Evolutionary conservation across 192 early-diverging fungal species (phyloP), one percentile per base, ranked within the genome.

Genomic region (Coemansia sp.): DNA sequence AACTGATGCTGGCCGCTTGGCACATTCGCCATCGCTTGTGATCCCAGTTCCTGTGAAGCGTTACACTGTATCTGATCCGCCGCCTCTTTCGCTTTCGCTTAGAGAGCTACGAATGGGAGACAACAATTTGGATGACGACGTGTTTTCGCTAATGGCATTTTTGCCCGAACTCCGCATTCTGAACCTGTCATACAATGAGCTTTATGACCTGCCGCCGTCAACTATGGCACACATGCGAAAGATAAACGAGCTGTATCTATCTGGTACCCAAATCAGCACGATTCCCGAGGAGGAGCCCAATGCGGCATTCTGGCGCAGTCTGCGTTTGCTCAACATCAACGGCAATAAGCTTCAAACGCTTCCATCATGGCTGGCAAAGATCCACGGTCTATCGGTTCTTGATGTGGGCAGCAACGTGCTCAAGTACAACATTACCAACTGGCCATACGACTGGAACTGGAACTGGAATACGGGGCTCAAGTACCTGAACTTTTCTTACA

Each of bases 381-480:
- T 95, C 14, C 80, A 87, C 54, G 81, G 85, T 21, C 77, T 95
- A 34, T 57, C 82, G 4, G 85, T 86, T n/a, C 72, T 95, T 13
- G 93, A 95, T 71, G 87, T 92, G 10, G 90, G 93, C 40, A 89
- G 87, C 67, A 93, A 95, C 55, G 81, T 85, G 25, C 79, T 95
- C 45, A 91, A 91, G 78, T 95, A 94, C 70, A 95, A 95, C 62
- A 91, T 94, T 55, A 84, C 90, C 39, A 95, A 95, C 69, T 95
- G 92, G 91, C 90, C 88, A 13, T 94, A 91, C 66, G 93, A 95
- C 63, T 95, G 93, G 93, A 95, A 95, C 64, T 95, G 93, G 91
- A 94, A 92, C 65, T 93, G 91, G 90, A 95, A 95, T 61, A 71
- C 91, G 30, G 87, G 88, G 14, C 82, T 95, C 17, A 88, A 88